Percentiles rank a stretch among this genome's conserved stretches.
Evolutionary conservation across 257 asterid genomes (phyloP).

Genomic region (Fraxinus anomala): DNA sequence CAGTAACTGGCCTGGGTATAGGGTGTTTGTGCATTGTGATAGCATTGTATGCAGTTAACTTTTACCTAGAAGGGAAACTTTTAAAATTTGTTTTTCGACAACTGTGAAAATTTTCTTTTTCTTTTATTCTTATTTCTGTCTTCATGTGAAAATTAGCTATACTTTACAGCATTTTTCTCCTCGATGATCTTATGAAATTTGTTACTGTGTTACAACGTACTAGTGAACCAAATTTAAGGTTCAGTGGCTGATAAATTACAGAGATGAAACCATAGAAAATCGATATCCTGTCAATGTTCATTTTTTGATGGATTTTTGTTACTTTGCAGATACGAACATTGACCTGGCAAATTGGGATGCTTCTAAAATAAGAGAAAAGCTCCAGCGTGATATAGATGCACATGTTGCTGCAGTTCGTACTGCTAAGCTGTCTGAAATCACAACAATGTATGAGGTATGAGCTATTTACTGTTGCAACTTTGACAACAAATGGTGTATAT

Average conservation of each 20-base stretch:
- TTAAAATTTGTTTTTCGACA: slow-evolving; percentile 24
- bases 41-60: slow-evolving; percentile 14
- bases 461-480: slow-evolving; percentile 9
- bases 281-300: background rate
- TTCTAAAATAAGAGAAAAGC: slow-evolving; percentile 82
- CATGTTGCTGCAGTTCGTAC: slow-evolving; percentile 68
- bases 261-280: background rate
- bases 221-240: slow-evolving; percentile 14
- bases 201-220: slow-evolving; percentile 5
- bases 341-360: slow-evolving; percentile 90
- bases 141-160: slow-evolving; percentile 6
- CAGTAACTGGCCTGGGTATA: slow-evolving; percentile 5
- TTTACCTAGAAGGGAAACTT: slow-evolving; percentile 18
- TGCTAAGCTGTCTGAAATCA: slow-evolving; percentile 72
- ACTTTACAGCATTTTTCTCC: slow-evolving; percentile 16
- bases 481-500: background rate
- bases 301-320: slow-evolving; percentile 16
- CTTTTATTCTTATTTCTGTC: slow-evolving; percentile 15
- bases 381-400: slow-evolving; percentile 84
- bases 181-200: slow-evolving; percentile 19
- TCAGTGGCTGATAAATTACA: slow-evolving; percentile 13
- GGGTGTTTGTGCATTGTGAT: slow-evolving; percentile 14
- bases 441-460: slow-evolving; percentile 69
- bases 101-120: slow-evolving; percentile 15
- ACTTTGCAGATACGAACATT: slow-evolving; percentile 52